phyloP scores from a whole-genome alignment of 2,329 filamentous ascomycete genomes.

The Diaporthe citrichinensis region DNA sequence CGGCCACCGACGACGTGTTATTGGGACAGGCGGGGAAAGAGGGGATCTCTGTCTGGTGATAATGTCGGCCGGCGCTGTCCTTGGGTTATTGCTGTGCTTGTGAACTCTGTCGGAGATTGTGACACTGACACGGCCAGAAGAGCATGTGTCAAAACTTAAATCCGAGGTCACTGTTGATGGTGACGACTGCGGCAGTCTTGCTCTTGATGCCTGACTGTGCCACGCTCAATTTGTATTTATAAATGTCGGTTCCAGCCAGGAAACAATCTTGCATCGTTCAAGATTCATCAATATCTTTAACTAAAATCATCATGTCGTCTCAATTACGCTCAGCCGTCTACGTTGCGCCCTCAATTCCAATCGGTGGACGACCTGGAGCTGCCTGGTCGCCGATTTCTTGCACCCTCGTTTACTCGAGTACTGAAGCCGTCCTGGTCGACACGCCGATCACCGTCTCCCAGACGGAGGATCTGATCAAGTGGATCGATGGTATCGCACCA shows the following conservation, averaged over 20 bases:
- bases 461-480: background rate
- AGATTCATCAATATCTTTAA: background rate
- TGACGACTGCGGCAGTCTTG: background rate
- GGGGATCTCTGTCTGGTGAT: too few relatives aligned
- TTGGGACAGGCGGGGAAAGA: too few relatives aligned
- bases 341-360: background rate
- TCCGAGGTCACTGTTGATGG: background rate
- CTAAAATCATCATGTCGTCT: background rate
- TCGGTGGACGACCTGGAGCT: background rate
- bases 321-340: slow-evolving; percentile 7
- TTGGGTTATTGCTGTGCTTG: too few relatives aligned
- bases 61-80: too few relatives aligned
- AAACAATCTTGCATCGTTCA: background rate
- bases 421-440: slow-evolving; percentile 4
- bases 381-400: background rate
- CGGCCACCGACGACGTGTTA: too few relatives aligned
- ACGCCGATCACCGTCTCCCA: background rate
- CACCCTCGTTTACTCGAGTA: background rate
- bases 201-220: background rate
- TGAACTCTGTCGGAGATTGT: too few relatives aligned
- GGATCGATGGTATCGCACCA: background rate
- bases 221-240: background rate
- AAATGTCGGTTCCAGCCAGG: background rate
- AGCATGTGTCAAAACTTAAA: background rate
- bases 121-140: background rate